Evolutionary conservation across 1,139 yeast species (phyloP).

Genomic region (Scheffersomyces illinoinensis): DNA sequence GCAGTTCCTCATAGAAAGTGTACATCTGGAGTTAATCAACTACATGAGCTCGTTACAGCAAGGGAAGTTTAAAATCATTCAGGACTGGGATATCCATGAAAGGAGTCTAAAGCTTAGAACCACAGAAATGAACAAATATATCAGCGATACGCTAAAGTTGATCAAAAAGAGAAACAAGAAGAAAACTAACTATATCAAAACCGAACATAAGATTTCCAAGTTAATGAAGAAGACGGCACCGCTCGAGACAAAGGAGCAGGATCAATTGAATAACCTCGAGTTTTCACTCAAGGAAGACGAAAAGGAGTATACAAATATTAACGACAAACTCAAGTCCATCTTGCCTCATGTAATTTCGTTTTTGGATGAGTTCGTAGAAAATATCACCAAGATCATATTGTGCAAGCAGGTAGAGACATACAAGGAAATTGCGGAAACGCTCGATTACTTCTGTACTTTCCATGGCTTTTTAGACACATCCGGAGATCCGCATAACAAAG

Average conservation of each 20-base stretch:
- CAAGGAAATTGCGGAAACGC: slow-evolving; percentile 25
- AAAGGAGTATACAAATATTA: slow-evolving; percentile 33
- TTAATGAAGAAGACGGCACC: slow-evolving; percentile 38
- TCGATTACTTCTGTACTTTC: slow-evolving; percentile 33
- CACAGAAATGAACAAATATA: slow-evolving; percentile 38
- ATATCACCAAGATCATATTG: slow-evolving; percentile 35
- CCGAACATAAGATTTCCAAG: slow-evolving; percentile 42
- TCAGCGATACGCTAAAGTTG: slow-evolving; percentile 39
- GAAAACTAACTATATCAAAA: slow-evolving; percentile 42
- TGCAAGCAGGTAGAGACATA: slow-evolving; percentile 34
- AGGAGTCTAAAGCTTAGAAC: slow-evolving; percentile 33
- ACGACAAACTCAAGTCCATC: slow-evolving; percentile 37
- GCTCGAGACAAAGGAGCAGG: slow-evolving; percentile 40
- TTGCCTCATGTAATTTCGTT: slow-evolving; percentile 50
- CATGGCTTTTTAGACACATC: slow-evolving; percentile 35
- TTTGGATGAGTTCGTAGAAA: slow-evolving; percentile 54
- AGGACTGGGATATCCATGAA: slow-evolving; percentile 31
- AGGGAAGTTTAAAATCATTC: slow-evolving; percentile 31
- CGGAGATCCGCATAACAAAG: slow-evolving; percentile 7
- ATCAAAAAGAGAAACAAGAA: slow-evolving; percentile 47
- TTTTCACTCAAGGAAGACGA: slow-evolving; percentile 29
- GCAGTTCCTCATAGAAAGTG: slow-evolving; percentile 28
- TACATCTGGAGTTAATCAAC: slow-evolving; percentile 31
- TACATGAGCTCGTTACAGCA: slow-evolving; percentile 30
- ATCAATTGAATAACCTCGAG: slow-evolving; percentile 31